phyloP scores from a whole-genome alignment of 2,329 filamentous ascomycete species.

The Diplodia corticola region DNA sequence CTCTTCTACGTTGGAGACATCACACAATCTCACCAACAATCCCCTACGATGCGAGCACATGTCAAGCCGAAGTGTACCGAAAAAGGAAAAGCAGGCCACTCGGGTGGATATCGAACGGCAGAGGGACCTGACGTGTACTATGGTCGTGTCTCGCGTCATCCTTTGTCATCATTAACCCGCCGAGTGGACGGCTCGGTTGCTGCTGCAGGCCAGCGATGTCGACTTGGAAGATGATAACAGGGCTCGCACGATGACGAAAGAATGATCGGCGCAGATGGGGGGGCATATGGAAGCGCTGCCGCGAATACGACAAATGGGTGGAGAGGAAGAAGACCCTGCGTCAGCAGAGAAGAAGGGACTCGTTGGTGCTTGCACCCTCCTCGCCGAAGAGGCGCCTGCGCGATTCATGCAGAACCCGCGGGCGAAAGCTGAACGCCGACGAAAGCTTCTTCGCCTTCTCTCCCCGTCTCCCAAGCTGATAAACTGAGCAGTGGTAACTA shows the following conservation, averaged over 20 bases:
- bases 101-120: background rate
- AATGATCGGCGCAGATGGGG: constrained; percentile 11
- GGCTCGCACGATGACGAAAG: constrained; percentile 3
- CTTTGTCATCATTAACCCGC: background rate
- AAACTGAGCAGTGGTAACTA: background rate
- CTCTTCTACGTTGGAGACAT: no score
- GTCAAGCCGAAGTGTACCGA: background rate
- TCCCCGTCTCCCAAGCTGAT: background rate
- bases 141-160: background rate
- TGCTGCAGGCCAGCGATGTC: background rate
- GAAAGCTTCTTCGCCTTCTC: background rate
- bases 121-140: background rate
- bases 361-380: background rate
- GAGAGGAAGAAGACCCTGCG: constrained; percentile 9
- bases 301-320: constrained; percentile 8
- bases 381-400: constrained; percentile 6
- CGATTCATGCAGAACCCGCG: background rate
- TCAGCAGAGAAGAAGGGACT: background rate
- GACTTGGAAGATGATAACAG: background rate
- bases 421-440: background rate
- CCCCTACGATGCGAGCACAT: background rate
- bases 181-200: background rate
- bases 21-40: background rate
- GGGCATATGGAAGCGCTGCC: background rate
- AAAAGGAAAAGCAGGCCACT: background rate